Conservation (phyloP, 768 basidiomycete genomes). For the Mycena kentingensis region DNA sequence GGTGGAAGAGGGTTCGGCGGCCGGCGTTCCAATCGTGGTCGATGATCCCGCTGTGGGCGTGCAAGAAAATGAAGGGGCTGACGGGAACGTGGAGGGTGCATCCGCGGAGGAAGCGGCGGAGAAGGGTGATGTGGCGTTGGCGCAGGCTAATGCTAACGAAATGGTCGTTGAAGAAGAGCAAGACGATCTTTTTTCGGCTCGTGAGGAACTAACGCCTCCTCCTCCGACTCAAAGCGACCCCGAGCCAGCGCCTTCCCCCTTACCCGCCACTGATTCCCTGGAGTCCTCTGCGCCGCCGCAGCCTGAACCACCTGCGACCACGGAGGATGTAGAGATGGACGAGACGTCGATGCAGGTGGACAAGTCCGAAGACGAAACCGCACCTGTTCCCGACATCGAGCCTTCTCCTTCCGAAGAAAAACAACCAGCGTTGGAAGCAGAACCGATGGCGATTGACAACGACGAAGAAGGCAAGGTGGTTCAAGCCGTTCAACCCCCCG, state of each 20-base stretch:
- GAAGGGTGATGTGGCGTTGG: constrained; percentile 17
- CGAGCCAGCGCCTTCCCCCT: too few species aligned
- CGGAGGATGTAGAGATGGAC: constrained; percentile 17
- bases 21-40: constrained; percentile 13
- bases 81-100: neutral
- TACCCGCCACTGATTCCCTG: constrained; percentile 3
- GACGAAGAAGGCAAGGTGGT: constrained; percentile 15
- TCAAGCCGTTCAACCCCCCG: neutral
- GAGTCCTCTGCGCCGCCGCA: neutral
- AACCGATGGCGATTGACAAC: constrained; percentile 24
- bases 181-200: constrained; percentile 21
- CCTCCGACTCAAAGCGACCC: constrained; percentile 7
- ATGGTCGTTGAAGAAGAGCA: constrained; percentile 20
- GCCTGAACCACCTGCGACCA: neutral
- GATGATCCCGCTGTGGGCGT: neutral
- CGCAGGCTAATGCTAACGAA: constrained; percentile 12
- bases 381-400: neutral
- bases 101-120: neutral
- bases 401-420: neutral
- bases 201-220: constrained; percentile 19
- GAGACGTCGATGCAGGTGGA: constrained; percentile 2
- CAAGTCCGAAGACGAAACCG: neutral
- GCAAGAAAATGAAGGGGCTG: neutral
- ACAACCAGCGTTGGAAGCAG: constrained; percentile 13
- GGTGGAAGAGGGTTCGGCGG: neutral